phyloP scores from a whole-genome alignment of 352 stramenopile species.

The Phytophthora palmivora region DNA sequence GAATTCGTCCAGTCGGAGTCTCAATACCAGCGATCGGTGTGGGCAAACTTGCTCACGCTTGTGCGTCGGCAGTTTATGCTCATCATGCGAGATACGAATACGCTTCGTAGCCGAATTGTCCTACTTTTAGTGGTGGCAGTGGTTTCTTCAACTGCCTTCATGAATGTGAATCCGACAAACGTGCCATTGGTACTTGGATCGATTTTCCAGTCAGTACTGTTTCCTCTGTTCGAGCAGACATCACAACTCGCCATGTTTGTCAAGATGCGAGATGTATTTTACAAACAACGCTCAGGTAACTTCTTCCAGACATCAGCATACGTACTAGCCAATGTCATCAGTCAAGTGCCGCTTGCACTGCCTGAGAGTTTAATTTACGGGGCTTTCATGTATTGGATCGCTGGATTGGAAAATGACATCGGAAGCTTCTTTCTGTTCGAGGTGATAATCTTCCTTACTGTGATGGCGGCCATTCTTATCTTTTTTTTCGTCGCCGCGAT shows the following conservation, averaged over 20 bases:
- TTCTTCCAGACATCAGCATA: constrained; percentile 75
- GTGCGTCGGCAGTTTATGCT: constrained; percentile 54
- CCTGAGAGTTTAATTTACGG: constrained; percentile 73
- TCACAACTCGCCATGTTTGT: constrained; percentile 72
- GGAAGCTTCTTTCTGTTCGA: constrained; percentile 63
- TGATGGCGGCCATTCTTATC: constrained; percentile 16
- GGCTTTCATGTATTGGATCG: constrained; percentile 44
- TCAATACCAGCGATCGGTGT: constrained; percentile 15
- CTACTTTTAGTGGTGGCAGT: constrained; percentile 41
- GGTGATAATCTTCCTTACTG: constrained; percentile 54
- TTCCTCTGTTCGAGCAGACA: constrained; percentile 65
- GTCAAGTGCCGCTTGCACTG: constrained; percentile 40
- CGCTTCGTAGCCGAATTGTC: constrained; percentile 36
- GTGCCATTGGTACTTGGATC: constrained; percentile 53
- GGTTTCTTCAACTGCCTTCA: constrained; percentile 35
- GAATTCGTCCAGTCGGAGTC: constrained; percentile 14
- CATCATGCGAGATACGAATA: constrained; percentile 43
- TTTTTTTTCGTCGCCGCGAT: constrained; percentile 29
- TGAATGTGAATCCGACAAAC: constrained; percentile 27
- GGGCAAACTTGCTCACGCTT: constrained; percentile 16
- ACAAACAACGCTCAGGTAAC: constrained; percentile 76
- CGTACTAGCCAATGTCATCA: constrained; percentile 43
- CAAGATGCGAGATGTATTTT: constrained; percentile 56
- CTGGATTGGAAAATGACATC: constrained; percentile 39
- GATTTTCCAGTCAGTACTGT: constrained; percentile 73